Percentiles rank a stretch among this genome's conserved stretches.
phyloP scores from a whole-genome alignment of 345 rosid species.

The Pistacia atlantica region DNA sequence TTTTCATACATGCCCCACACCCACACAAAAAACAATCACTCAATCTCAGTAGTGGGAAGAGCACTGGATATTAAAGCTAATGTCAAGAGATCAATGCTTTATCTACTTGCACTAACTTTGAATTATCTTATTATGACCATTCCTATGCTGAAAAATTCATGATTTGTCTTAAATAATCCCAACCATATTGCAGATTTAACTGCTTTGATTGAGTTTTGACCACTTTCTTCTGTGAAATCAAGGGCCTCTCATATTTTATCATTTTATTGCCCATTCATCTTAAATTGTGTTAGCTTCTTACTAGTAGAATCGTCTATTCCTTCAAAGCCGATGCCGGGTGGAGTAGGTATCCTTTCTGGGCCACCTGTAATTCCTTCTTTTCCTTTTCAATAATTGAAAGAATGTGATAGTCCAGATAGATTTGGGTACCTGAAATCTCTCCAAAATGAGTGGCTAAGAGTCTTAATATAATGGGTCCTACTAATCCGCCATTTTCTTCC shows the following conservation, averaged over 20 bases:
- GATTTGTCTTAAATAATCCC: neutral
- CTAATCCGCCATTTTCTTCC: neutral
- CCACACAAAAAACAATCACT: conserved; percentile 17
- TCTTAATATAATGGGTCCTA: conserved; percentile 13
- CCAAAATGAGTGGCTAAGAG: conserved; percentile 34
- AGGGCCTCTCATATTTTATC: conserved; percentile 12
- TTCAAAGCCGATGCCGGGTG: conserved; percentile 23
- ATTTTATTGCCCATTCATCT: too few species aligned
- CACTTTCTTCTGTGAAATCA: conserved; percentile 4
- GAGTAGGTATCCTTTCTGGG: conserved; percentile 29
- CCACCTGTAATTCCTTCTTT: conserved; percentile 27
- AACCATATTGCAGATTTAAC: conserved; percentile 18
- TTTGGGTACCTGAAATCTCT: conserved; percentile 12
- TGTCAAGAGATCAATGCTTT: conserved; percentile 18
- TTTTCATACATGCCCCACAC: conserved; percentile 27
- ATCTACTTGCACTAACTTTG: conserved; percentile 16
- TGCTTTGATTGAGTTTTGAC: neutral
- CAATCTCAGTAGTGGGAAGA: conserved; percentile 24
- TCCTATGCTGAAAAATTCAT: neutral
- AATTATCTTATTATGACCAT: conserved; percentile 17
- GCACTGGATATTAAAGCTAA: conserved; percentile 28
- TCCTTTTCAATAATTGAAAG: conserved; percentile 25
- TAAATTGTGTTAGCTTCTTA: neutral
- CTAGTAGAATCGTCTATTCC: conserved; percentile 8
- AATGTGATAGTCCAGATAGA: conserved; percentile 14